Base-by-base conservation (phyloP, 805 yeast genomes). In the Metschnikowia drakensbergensis region DNA sequence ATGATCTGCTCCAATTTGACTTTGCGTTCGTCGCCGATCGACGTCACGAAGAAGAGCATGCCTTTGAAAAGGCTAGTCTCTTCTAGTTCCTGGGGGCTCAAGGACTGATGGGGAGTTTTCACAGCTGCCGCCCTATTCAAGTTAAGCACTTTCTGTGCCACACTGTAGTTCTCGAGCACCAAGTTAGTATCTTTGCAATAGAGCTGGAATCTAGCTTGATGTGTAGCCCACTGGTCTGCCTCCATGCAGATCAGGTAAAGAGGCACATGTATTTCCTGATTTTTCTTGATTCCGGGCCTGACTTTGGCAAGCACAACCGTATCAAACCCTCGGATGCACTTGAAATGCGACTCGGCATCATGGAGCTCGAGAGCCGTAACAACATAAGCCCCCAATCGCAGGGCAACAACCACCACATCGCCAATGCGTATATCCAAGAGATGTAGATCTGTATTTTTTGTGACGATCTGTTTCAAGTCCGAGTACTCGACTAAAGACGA, bases 241-340 rank as follows among this genome's bases (percentile, higher is more conserved):
- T 72, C 76, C 75, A 74, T 71, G 42, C 54, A 66, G 32, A 71
- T 58, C 25, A 64, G 64, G 41, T 66, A 54, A n/a, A 73, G 46
- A 1, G 62, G 56, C 1, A 67, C 65, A n/a, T 41, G 30, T 28
- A 54, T 22, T 32, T 59, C 63, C 4, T 40, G 52, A 54, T 40
- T 35, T 3, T 36, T 31, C 22, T 25, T n/a, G 26, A 6, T n/a
- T 29, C 33, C 34, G 37, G 47, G 25, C 49, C 55, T 23, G 41
- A 58, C 57, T 62, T 53, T 50, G 58, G 67, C 5, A 72, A 63
- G 52, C 67, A 65, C 2, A 17, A 81, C 76, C 0, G 72, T 66
- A 58, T 82, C 82, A 57, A 69, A 84, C 0, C 90, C 90, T 53
- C 89, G 67, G 48, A 81, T 69, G 58, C 89, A 84, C 42, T 71